Evolutionary conservation across 2,329 filamentous ascomycete genomes (phyloP), one percentile per base, ranked within the genome.

Genomic region (Trematosphaeria pertusa): DNA sequence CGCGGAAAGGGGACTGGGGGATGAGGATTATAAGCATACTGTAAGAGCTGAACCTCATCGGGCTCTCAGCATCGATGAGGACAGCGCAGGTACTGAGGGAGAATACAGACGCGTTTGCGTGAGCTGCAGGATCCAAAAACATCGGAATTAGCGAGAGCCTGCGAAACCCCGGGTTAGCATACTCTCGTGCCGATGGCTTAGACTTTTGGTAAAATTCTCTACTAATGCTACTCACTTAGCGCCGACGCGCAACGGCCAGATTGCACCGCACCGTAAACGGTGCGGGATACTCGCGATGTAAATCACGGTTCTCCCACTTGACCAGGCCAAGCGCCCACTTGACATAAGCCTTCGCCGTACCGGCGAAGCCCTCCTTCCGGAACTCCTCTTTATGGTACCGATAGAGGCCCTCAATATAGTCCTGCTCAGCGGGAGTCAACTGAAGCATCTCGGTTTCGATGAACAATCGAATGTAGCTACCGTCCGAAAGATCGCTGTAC

Each of bases 381-480:
- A 32, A 9, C 14, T n/a, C 9, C 9, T 5, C 18, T 22, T 33
- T 12, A 12, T 24, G 19, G 3, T 24, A 8, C 3, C 17, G 17
- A 14, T 24, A 42, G 4, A 42, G 21, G n/a, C 10, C 5, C 8
- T 15, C 17, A 17, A 42, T 42, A 15, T 17, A 15, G 12, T 34
- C 3, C 19, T 26, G 39, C 14, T 34, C 39, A 14, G 19, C 28
- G 14, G 15, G 17, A 9, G 17, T 22, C 18, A 42, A 19, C 19
- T 22, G 28, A 24, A 12, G 30, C 30, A 42, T 22, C 20, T 42
- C 39, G 9, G 14, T 11, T 14, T 34, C 28, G n/a, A 42, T 35
- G 15, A 42, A 42, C 8, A 15, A 12, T 12, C 12, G 10, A n/a
- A 42, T 22, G 15, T 34, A 18, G 10, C 12, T 18, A 11, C 30